phyloP scores from a whole-genome alignment of 306 rosid genomes.

The Notholithocarpus densiflorus region DNA sequence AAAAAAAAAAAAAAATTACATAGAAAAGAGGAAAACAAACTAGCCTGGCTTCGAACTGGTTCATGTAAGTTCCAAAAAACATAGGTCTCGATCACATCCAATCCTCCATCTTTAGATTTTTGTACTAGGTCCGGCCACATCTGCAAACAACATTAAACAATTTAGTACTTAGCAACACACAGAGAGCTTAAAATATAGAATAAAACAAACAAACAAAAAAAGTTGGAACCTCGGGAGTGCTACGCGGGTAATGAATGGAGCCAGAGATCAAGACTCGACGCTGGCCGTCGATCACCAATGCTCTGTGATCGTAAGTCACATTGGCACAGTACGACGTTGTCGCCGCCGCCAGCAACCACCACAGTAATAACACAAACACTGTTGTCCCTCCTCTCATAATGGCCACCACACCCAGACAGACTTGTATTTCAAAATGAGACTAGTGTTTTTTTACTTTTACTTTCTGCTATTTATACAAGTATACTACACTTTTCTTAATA shows the following conservation, averaged over 20 bases:
- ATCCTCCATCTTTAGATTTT: conserved; percentile 91
- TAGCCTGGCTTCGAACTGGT: conserved; percentile 75
- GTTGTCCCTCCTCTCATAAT: conserved; percentile 23
- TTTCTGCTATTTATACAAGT: background rate
- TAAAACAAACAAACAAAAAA: background rate
- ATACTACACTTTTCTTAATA: background rate
- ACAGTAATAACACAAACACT: conserved; percentile 22
- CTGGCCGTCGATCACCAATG: conserved; percentile 76
- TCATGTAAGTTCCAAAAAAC: conserved; percentile 93
- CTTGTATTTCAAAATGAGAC: background rate
- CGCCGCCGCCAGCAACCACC: conserved; percentile 39
- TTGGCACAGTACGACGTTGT: conserved; percentile 41
- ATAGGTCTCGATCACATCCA: conserved; percentile 91
- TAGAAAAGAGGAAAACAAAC: background rate
- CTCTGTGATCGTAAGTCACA: conserved; percentile 82
- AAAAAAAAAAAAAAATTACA: background rate
- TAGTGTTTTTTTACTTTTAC: background rate
- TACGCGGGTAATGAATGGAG: conserved; percentile 95
- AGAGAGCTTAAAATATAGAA: background rate
- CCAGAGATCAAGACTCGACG: conserved; percentile 78
- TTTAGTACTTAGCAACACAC: background rate
- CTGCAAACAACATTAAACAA: conserved; percentile 35
- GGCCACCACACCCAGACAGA: background rate
- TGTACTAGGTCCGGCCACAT: conserved; percentile 96
- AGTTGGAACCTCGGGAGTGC: conserved; percentile 67